phyloP scores from a whole-genome alignment of 495 filamentous ascomycete genomes.

The Cercophora newfieldiana region DNA sequence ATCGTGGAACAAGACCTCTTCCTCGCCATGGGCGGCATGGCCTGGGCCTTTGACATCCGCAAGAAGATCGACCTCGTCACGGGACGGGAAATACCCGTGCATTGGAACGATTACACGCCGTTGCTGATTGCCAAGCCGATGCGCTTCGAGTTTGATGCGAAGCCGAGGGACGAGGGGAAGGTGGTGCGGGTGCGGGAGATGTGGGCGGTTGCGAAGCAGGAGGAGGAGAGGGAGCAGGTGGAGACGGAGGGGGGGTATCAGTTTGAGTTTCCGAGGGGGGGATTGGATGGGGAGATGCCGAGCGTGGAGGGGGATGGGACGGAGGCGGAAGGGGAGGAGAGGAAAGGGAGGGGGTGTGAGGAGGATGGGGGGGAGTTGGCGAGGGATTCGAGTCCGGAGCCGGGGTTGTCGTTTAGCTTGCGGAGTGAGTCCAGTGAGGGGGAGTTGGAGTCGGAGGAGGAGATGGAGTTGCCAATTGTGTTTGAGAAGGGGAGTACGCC shows the following conservation, averaged over 20 bases:
- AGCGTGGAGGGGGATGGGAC: neutral
- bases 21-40: conserved; percentile 57
- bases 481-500: neutral
- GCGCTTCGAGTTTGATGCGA: conserved; percentile 48
- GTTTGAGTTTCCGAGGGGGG: conserved; percentile 5
- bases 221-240: conserved; percentile 16
- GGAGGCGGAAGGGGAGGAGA: conserved; percentile 6
- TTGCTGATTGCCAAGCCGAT: conserved; percentile 56
- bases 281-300: conserved; percentile 9
- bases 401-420: conserved; percentile 4
- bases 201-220: conserved; percentile 37
- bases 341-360: neutral
- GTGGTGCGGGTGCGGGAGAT: conserved; percentile 29
- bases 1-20: conserved; percentile 58
- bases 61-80: conserved; percentile 39
- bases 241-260: neutral
- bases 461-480: neutral
- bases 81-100: conserved; percentile 44
- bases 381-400: conserved; percentile 21
- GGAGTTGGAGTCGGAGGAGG: conserved; percentile 13
- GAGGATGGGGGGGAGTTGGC: conserved; percentile 12
- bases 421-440: neutral
- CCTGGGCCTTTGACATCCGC: conserved; percentile 57
- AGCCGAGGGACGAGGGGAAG: conserved; percentile 39
- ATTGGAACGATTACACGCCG: conserved; percentile 52